These are phyloP conservation scores for Zymoseptoria brevis DNA, from an alignment of 2,329 filamentous ascomycete species.

Conservation along the genomic window DNA sequence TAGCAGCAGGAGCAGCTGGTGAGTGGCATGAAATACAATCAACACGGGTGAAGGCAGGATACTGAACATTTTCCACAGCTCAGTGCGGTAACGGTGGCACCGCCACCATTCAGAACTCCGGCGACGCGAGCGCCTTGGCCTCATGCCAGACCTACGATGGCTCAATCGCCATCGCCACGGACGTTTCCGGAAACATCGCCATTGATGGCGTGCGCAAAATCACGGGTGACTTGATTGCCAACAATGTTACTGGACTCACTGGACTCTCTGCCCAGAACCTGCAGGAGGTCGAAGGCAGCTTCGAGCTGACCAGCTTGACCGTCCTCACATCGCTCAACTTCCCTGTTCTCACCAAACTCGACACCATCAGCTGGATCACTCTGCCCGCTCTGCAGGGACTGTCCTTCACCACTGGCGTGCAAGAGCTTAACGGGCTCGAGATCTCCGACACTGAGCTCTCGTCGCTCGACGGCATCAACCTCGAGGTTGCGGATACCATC, in stretches of 20 bases:
- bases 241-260: slow-evolving; percentile 53
- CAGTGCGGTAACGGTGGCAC: slow-evolving; percentile 36
- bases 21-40: slow-evolving; percentile 13
- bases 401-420: slow-evolving; percentile 56
- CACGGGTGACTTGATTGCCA: slow-evolving; percentile 46
- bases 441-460: slow-evolving; percentile 83
- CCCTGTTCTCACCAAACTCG: slow-evolving; percentile 55
- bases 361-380: slow-evolving; percentile 61
- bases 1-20: slow-evolving; percentile 47
- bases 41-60: neutral
- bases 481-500: slow-evolving; percentile 63
- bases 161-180: slow-evolving; percentile 55
- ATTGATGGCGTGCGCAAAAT: slow-evolving; percentile 57
- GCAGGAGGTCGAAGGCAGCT: slow-evolving; percentile 57
- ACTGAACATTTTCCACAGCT: neutral
- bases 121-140: slow-evolving; percentile 52
- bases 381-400: slow-evolving; percentile 57
- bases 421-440: slow-evolving; percentile 57
- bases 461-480: slow-evolving; percentile 71
- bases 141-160: slow-evolving; percentile 63
- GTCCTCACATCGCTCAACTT: slow-evolving; percentile 62
- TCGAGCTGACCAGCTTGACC: slow-evolving; percentile 62
- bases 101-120: slow-evolving; percentile 52
- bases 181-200: slow-evolving; percentile 49
- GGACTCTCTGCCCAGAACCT: slow-evolving; percentile 56